Percentiles rank a stretch among this genome's conserved stretches.
Evolutionary conservation across 2,329 filamentous ascomycete genomes (phyloP).

Genomic region (Apiospora koreana): DNA sequence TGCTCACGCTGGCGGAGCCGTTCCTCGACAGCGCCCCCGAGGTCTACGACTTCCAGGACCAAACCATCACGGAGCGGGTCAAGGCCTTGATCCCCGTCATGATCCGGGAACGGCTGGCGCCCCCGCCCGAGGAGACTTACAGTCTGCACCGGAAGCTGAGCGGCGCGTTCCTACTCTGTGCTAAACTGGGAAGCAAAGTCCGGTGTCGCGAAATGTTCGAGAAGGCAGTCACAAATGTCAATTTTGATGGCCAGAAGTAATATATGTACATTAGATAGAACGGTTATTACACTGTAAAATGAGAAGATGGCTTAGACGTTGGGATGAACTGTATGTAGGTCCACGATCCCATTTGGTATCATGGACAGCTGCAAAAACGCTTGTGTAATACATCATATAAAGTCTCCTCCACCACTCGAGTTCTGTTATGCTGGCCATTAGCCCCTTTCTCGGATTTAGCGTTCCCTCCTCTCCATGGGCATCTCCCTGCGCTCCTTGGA

Average conservation of each 20-base stretch:
- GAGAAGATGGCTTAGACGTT: background rate
- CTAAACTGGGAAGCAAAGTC: conserved; percentile 80
- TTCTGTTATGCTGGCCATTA: background rate
- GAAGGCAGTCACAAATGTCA: conserved; percentile 47
- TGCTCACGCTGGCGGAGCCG: conserved; percentile 89
- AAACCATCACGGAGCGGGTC: conserved; percentile 96
- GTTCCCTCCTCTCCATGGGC: conserved; percentile 53
- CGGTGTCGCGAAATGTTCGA: conserved; percentile 79
- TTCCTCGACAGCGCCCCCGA: conserved; percentile 77
- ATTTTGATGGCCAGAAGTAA: conserved; percentile 18
- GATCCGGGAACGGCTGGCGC: conserved; percentile 83
- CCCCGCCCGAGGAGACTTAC: conserved; percentile 97
- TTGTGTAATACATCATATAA: background rate
- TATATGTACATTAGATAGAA: conserved; percentile 10
- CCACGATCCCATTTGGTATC: background rate
- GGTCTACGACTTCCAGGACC: conserved; percentile 87
- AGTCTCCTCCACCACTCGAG: background rate
- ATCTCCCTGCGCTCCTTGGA: conserved; percentile 81
- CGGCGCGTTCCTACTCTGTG: conserved; percentile 91
- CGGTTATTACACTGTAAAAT: background rate
- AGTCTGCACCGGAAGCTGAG: conserved; percentile 92
- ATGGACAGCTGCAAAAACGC: background rate
- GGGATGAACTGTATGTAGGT: background rate
- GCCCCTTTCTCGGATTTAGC: background rate
- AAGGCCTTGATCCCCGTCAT: conserved; percentile 87